phyloP scores from a whole-genome alignment of 2,329 filamentous ascomycete species.

The Phyllosticta citrichinensis region DNA sequence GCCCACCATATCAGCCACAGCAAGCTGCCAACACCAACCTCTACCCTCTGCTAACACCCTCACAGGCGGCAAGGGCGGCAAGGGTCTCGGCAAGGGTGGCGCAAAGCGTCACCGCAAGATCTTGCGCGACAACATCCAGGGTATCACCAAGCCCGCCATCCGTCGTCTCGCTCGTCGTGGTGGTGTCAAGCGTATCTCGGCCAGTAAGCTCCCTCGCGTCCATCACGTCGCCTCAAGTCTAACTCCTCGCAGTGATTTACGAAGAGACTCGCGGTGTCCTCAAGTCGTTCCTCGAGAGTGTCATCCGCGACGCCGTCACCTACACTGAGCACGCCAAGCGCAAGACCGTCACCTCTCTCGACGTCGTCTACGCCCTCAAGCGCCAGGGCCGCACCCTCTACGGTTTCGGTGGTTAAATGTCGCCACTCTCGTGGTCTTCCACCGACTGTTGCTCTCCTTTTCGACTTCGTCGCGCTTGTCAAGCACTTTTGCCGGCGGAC shows the following conservation, averaged over 20 bases:
- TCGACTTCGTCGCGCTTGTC: not conserved
- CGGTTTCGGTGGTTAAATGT: slow-evolving; percentile 74
- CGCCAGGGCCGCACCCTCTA: slow-evolving; percentile 64
- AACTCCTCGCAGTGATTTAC: slow-evolving; percentile 53
- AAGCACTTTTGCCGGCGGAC: not conserved
- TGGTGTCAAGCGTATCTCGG: slow-evolving; percentile 99
- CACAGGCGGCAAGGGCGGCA: slow-evolving; percentile 85
- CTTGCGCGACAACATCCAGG: slow-evolving; percentile 98
- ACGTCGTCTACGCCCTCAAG: slow-evolving; percentile 55
- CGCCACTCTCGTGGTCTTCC: not conserved
- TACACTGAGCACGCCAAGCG: slow-evolving; percentile 75
- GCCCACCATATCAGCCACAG: not conserved
- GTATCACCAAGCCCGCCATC: slow-evolving; percentile 97
- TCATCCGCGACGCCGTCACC: slow-evolving; percentile 68
- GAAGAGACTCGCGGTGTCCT: slow-evolving; percentile 69
- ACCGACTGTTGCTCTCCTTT: not conserved
- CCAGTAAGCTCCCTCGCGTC: slow-evolving; percentile 50
- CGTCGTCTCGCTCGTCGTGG: slow-evolving; percentile 97
- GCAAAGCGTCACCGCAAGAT: slow-evolving; percentile 99
- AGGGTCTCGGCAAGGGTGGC: slow-evolving; percentile 95
- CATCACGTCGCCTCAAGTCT: slow-evolving; percentile 12
- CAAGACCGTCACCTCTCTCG: slow-evolving; percentile 64
- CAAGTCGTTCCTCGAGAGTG: slow-evolving; percentile 68
- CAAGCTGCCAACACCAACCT: too few species aligned
- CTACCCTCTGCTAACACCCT: not conserved